phyloP scores from a whole-genome alignment of 768 basidiomycete genomes.

The Lentinula boryana region DNA sequence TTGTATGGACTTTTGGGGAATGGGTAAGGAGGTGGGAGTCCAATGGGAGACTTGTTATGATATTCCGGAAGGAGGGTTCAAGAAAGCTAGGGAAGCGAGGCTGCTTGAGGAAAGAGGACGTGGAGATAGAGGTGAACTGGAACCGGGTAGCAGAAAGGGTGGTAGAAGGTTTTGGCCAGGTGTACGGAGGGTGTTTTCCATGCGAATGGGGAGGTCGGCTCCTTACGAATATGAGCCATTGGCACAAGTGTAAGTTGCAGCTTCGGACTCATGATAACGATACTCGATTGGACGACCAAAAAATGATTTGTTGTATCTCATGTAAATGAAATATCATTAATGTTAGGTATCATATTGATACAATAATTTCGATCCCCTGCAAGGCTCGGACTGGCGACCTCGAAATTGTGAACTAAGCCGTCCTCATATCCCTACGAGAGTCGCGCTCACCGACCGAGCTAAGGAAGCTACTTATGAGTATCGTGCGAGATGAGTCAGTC shows the following conservation, averaged over 20 bases:
- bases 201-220: background rate
- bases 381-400: background rate
- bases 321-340: background rate
- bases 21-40: constrained; percentile 79
- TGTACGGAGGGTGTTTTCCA: background rate
- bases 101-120: constrained; percentile 54
- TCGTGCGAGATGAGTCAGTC: too few relatives aligned
- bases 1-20: constrained; percentile 93
- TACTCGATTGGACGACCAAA: background rate
- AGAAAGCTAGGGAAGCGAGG: constrained; percentile 59
- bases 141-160: background rate
- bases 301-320: background rate
- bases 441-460: constrained; percentile 4
- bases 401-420: background rate
- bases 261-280: background rate
- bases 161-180: background rate
- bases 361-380: constrained; percentile 2
- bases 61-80: constrained; percentile 81
- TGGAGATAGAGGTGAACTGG: background rate
- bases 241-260: background rate
- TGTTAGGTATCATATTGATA: background rate
- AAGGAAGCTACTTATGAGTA: background rate
- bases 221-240: constrained; percentile 3
- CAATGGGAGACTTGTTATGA: constrained; percentile 89
- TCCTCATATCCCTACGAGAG: background rate